phyloP scores from a whole-genome alignment of 768 basidiomycete genomes.

The Tremella fuciformis region DNA sequence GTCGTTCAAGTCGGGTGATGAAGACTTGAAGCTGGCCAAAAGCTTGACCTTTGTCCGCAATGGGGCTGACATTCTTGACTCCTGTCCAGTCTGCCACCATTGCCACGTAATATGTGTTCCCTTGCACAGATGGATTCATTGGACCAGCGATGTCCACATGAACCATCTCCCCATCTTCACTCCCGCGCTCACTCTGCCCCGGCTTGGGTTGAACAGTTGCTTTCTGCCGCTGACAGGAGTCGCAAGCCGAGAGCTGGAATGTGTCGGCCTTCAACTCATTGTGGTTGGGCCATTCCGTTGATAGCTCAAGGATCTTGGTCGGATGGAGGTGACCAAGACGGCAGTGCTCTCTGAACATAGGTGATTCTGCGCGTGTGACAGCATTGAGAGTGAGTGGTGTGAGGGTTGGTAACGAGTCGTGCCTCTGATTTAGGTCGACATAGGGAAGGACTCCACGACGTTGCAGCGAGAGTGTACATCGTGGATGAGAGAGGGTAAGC shows the following conservation, averaged over 20 bases:
- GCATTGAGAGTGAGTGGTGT: neutral
- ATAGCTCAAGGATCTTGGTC: neutral
- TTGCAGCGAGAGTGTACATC: neutral
- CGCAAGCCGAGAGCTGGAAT: neutral
- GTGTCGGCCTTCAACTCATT: neutral
- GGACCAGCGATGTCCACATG: conserved; percentile 26
- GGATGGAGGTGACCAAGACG: neutral
- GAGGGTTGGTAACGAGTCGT: neutral
- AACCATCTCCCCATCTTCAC: conserved; percentile 15
- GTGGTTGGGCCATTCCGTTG: neutral
- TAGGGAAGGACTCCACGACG: neutral
- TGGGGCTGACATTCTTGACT: neutral
- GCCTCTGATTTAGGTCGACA: neutral
- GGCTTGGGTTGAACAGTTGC: no score
- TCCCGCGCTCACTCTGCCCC: neutral
- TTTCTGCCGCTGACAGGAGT: neutral
- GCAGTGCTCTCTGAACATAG: neutral
- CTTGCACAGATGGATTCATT: neutral
- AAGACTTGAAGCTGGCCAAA: conserved; percentile 4
- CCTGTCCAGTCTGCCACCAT: conserved; percentile 25
- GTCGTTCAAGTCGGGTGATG: conserved; percentile 9
- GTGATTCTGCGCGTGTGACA: neutral
- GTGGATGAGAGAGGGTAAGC: neutral
- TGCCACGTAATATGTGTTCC: conserved; percentile 8
- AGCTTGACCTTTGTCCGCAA: conserved; percentile 2